These are phyloP conservation scores for Malania oleifera DNA, from an alignment of 164 flowering plant species.

Conservation along the genomic window DNA sequence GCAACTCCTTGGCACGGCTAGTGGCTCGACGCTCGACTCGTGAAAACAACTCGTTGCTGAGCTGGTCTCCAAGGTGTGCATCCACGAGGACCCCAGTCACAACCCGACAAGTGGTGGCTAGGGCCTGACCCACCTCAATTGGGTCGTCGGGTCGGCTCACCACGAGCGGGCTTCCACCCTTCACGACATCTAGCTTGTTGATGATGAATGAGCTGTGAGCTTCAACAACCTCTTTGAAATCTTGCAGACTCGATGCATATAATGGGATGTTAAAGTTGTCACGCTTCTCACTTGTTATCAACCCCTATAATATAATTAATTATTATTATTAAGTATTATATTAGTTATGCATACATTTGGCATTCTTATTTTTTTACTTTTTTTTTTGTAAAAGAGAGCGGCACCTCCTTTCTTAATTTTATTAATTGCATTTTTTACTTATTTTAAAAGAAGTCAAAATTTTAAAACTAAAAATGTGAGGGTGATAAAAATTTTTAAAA, in stretches of 20 bases:
- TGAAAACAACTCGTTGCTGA: conserved; percentile 57
- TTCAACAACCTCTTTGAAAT: conserved; percentile 84
- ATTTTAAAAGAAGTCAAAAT: no score
- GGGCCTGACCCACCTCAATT: conserved; percentile 67
- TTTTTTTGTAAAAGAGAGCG: no score
- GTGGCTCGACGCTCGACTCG: conserved; percentile 56
- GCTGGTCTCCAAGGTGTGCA: conserved; percentile 75
- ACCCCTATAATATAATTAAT: conserved; percentile 35
- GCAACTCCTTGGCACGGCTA: conserved; percentile 56
- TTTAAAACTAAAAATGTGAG: no score
- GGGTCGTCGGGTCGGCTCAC: conserved; percentile 63
- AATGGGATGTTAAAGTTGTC: conserved; percentile 88
- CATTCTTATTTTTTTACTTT: no score
- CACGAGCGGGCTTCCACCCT: conserved; percentile 84
- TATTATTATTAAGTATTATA: no score
- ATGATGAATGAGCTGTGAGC: conserved; percentile 58
- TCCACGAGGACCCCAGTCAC: conserved; percentile 82
- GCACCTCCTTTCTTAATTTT: no score
- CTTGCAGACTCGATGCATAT: conserved; percentile 76
- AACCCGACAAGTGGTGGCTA: conserved; percentile 69
- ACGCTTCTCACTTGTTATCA: conserved; percentile 44
- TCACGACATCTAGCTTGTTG: conserved; percentile 62
- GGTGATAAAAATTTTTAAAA: no score
- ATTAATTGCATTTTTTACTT: no score
- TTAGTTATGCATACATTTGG: no score